Evolutionary conservation across 345 rosid genomes (phyloP).

Genomic region (Laguncularia racemosa): DNA sequence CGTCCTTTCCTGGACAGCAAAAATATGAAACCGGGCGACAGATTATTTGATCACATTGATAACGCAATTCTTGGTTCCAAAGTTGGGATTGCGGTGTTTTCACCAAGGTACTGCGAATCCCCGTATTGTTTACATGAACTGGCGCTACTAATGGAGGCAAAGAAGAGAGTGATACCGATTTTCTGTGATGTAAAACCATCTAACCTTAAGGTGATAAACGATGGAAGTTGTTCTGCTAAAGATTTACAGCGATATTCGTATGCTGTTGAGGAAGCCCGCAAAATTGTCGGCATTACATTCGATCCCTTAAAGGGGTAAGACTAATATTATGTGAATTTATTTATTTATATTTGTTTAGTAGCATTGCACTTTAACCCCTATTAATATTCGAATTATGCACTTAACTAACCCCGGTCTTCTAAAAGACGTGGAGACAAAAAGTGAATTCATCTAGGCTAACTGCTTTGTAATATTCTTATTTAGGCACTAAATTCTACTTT

Average conservation of each 20-base stretch:
- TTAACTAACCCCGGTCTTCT: too few relatives aligned
- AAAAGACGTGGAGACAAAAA: too few relatives aligned
- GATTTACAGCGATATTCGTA: conserved; percentile 33
- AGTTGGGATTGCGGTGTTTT: conserved; percentile 67
- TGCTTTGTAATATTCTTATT: too few relatives aligned
- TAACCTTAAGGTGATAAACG: conserved; percentile 39
- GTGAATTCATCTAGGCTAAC: too few relatives aligned
- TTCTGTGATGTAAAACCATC: conserved; percentile 84
- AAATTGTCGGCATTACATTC: conserved; percentile 81
- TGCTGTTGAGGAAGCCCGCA: conserved; percentile 67
- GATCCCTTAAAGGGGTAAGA: conserved; percentile 58
- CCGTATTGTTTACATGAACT: conserved; percentile 79
- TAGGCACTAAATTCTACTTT: too few relatives aligned
- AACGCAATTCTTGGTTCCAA: conserved; percentile 41
- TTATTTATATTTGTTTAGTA: not conserved
- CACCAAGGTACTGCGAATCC: conserved; percentile 72
- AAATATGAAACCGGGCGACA: conserved; percentile 80
- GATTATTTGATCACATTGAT: conserved; percentile 43
- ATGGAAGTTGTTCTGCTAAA: conserved; percentile 20
- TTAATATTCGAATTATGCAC: too few relatives aligned
- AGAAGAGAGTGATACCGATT: conserved; percentile 64
- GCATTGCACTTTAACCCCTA: too few relatives aligned
- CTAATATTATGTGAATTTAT: not conserved
- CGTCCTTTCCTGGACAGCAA: conserved; percentile 67
- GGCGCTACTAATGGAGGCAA: conserved; percentile 53